These are phyloP conservation scores for Leptodontidium sp. DNA, from an alignment of 2,329 filamentous ascomycete genomes.

Conservation along the genomic window DNA sequence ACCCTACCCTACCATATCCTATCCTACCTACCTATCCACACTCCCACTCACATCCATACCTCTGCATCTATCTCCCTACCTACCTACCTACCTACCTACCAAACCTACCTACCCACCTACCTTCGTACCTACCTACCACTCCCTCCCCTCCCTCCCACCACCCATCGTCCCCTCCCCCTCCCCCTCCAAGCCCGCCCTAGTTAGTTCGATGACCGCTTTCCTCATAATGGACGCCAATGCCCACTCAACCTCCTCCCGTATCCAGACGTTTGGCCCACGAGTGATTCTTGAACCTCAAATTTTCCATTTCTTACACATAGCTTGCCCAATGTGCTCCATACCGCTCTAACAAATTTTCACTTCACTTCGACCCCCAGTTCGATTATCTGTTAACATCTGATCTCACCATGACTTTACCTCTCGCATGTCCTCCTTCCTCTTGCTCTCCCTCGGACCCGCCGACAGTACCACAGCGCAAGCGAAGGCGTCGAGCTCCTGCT, in stretches of 20 bases:
- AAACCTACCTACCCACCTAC: neutral
- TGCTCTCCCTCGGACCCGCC: slow-evolving; percentile 41
- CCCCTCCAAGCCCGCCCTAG: slow-evolving; percentile 16
- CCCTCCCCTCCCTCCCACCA: neutral
- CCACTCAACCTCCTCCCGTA: slow-evolving; percentile 30
- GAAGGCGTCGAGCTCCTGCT: slow-evolving; percentile 86
- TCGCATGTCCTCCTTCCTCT: slow-evolving; percentile 46
- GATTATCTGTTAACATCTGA: slow-evolving; percentile 3
- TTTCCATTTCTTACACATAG: slow-evolving; percentile 32
- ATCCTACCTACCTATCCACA: neutral
- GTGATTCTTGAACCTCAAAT: slow-evolving; percentile 16
- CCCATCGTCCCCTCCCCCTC: neutral
- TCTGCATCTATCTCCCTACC: neutral
- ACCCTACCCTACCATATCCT: neutral
- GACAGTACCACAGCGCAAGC: slow-evolving; percentile 57
- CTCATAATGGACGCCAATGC: slow-evolving; percentile 41
- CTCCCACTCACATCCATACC: neutral
- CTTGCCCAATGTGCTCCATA: slow-evolving; percentile 34
- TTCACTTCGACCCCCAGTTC: slow-evolving; percentile 21
- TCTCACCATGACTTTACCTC: slow-evolving; percentile 45
- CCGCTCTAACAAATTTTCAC: slow-evolving; percentile 23
- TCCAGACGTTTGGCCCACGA: slow-evolving; percentile 37
- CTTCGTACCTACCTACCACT: neutral
- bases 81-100: neutral
- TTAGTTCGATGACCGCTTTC: slow-evolving; percentile 31